Evolutionary conservation across 495 filamentous ascomycete species (phyloP).

Genomic region (Podospora australis): DNA sequence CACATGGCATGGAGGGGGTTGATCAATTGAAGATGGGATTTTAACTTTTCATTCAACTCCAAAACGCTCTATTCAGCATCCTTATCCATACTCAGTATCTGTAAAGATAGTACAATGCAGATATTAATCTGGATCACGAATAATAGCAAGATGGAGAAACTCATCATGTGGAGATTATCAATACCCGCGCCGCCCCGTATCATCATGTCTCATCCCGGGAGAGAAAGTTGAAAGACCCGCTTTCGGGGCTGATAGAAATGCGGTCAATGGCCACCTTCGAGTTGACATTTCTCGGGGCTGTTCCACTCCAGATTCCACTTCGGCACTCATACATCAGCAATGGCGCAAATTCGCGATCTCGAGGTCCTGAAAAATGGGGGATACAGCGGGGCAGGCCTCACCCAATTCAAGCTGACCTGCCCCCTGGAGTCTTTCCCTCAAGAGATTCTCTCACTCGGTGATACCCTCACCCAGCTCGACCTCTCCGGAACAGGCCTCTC

Average conservation of each 20-base stretch:
- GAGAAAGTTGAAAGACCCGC: too few relatives aligned
- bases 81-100: too few relatives aligned
- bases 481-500: conserved; percentile 39
- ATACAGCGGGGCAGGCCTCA: conserved; percentile 21
- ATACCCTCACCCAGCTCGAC: conserved; percentile 38
- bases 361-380: conserved; percentile 21
- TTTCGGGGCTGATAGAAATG: neutral
- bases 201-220: too few relatives aligned
- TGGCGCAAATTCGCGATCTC: conserved; percentile 21
- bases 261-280: neutral
- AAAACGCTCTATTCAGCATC: too few relatives aligned
- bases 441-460: conserved; percentile 33
- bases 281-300: neutral
- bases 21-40: too few relatives aligned
- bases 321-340: neutral
- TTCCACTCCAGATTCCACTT: neutral
- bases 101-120: too few relatives aligned
- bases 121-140: too few relatives aligned
- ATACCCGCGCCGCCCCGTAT: neutral
- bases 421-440: conserved; percentile 32
- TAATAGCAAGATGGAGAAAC: neutral
- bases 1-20: too few relatives aligned
- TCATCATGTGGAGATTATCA: neutral
- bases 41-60: too few relatives aligned
- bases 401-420: conserved; percentile 32